Evolutionary conservation across 805 yeast species (phyloP).

Genomic region (Metschnikowia kofuensis): DNA sequence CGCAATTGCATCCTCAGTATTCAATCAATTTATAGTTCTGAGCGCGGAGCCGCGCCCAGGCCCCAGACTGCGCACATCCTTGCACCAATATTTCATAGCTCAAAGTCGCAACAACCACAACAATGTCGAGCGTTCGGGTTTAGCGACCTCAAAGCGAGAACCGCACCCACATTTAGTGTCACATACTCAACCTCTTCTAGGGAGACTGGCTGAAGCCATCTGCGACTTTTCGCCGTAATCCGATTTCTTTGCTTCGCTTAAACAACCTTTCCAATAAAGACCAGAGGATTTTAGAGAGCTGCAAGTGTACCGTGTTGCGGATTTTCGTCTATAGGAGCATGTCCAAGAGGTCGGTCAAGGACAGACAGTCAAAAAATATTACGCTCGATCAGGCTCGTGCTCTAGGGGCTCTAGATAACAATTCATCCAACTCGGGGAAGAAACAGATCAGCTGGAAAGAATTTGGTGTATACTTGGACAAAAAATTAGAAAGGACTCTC

Average conservation of each 20-base stretch:
- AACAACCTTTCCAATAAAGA: neutral
- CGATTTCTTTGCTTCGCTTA: neutral
- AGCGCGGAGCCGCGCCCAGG: too few relatives aligned
- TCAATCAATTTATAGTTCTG: too few relatives aligned
- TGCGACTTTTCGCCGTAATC: neutral
- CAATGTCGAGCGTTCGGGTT: too few relatives aligned
- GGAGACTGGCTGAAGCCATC: neutral
- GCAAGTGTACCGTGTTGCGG: conserved; percentile 1
- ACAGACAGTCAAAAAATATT: conserved; percentile 12
- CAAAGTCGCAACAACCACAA: too few relatives aligned
- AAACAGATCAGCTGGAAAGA: conserved; percentile 40
- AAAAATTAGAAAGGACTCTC: conserved; percentile 29
- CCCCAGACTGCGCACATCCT: too few relatives aligned
- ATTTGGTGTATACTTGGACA: conserved; percentile 42
- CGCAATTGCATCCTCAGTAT: too few relatives aligned
- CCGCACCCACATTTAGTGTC: neutral
- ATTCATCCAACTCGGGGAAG: conserved; percentile 6
- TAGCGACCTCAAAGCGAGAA: too few relatives aligned
- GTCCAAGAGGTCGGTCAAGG: conserved; percentile 12
- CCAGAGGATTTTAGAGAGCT: conserved; percentile 1
- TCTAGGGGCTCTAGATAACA: conserved; percentile 10
- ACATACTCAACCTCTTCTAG: neutral
- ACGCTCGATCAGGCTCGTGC: conserved; percentile 17
- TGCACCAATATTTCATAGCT: too few relatives aligned
- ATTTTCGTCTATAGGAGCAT: conserved; percentile 13